Evolutionary conservation across 768 basidiomycete genomes (phyloP).

Genomic region (Pisolithus sp.): DNA sequence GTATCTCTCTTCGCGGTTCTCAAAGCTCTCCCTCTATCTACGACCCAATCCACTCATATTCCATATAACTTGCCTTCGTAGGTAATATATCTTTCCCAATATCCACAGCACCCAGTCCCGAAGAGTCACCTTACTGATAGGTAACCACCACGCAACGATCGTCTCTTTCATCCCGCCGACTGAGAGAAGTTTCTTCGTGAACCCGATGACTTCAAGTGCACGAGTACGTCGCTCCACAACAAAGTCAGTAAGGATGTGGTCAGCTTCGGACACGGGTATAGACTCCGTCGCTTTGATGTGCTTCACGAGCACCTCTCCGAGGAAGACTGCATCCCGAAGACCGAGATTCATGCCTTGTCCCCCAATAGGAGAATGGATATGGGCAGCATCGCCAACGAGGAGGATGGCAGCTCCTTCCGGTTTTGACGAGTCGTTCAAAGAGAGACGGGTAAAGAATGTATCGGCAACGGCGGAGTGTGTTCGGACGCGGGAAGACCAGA

Average conservation of each 20-base stretch:
- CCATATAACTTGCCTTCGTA: conserved; percentile 16
- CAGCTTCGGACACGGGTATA: conserved; percentile 11
- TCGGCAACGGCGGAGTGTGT: conserved; percentile 41
- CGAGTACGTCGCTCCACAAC: conserved; percentile 30
- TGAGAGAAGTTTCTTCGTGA: conserved; percentile 32
- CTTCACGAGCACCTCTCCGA: conserved; percentile 37
- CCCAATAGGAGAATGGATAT: conserved; percentile 48
- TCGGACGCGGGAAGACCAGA: conserved; percentile 45
- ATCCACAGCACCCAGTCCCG: conserved; percentile 21
- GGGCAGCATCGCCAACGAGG: conserved; percentile 43
- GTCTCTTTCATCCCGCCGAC: conserved; percentile 19
- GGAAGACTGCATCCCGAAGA: conserved; percentile 42
- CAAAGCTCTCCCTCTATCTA: conserved; percentile 3
- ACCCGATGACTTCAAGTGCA: conserved; percentile 38
- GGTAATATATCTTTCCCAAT: conserved; percentile 12
- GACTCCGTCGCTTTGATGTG: conserved; percentile 22
- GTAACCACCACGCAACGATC: conserved; percentile 18
- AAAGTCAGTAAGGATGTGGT: conserved; percentile 31
- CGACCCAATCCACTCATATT: conserved; percentile 22
- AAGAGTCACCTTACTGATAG: conserved; percentile 19
- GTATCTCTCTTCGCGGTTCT: too few species aligned
- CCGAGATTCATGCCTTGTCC: conserved; percentile 59
- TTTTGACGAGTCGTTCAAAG: background rate
- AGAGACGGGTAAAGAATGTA: conserved; percentile 28
- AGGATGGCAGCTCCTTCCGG: conserved; percentile 16